Percentiles rank a stretch among this genome's conserved stretches.
These are phyloP conservation scores for Harringtonia aguacate DNA, from an alignment of 2,329 filamentous ascomycete species.

Conservation along the genomic window DNA sequence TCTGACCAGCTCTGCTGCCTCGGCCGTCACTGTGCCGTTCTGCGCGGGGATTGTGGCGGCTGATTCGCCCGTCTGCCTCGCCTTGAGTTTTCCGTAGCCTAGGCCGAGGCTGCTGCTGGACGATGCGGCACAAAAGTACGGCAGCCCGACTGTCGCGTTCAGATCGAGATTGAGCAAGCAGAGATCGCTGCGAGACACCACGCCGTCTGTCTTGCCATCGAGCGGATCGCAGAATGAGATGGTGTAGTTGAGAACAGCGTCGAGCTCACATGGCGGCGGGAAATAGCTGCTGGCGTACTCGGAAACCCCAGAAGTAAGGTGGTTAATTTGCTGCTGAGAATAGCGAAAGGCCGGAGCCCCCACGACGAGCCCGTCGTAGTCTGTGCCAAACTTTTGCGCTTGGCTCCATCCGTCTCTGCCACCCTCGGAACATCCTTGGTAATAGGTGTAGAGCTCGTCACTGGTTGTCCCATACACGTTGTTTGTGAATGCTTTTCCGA, in stretches of 20 bases:
- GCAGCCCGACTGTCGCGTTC: slow-evolving; percentile 30
- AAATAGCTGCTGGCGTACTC: slow-evolving; percentile 26
- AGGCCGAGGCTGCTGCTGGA: too few relatives aligned
- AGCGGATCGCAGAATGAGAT: slow-evolving; percentile 13
- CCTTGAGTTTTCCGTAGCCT: too few relatives aligned
- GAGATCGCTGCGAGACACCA: slow-evolving; percentile 15
- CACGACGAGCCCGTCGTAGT: slow-evolving; percentile 32
- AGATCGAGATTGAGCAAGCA: slow-evolving; percentile 35
- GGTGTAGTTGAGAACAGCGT: slow-evolving; percentile 10
- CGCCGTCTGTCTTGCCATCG: slow-evolving; percentile 13
- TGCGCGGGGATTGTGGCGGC: slow-evolving; percentile 3
- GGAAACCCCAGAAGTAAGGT: slow-evolving; percentile 26
- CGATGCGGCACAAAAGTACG: slow-evolving; percentile 23
- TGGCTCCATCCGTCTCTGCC: slow-evolving; percentile 37
- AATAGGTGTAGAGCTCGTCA: slow-evolving; percentile 36
- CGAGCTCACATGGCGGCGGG: slow-evolving; percentile 21
- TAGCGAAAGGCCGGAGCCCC: slow-evolving; percentile 37
- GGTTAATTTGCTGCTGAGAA: slow-evolving; percentile 32
- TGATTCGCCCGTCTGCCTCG: too few relatives aligned
- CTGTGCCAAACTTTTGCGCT: slow-evolving; percentile 25
- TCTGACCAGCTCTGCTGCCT: slow-evolving; percentile 17
- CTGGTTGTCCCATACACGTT: slow-evolving; percentile 25
- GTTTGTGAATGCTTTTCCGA: slow-evolving; percentile 32
- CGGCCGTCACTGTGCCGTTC: slow-evolving; percentile 12
- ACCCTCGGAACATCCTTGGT: slow-evolving; percentile 35